Conservation (phyloP, 2,329 filamentous ascomycete genomes). For the Fusarium pseudograminearum region DNA sequence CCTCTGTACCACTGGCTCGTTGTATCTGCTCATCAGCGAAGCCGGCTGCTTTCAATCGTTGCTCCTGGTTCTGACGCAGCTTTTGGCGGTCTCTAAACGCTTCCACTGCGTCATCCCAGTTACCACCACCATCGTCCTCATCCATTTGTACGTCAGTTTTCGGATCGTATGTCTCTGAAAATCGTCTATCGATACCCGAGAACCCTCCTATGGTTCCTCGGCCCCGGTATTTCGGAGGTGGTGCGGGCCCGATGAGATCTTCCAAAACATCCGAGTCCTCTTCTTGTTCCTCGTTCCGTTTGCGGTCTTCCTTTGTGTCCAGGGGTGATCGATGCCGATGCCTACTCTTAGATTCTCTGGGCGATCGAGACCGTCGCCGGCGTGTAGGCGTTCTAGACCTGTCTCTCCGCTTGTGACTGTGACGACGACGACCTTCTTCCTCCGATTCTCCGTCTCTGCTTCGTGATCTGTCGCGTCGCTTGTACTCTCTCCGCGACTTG, state of each 20-base stretch:
- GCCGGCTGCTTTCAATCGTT: conserved; percentile 80
- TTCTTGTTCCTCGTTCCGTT: conserved; percentile 29
- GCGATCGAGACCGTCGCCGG: conserved; percentile 51
- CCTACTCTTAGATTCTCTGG: conserved; percentile 46
- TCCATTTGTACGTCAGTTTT: conserved; percentile 67
- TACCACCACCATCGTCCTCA: conserved; percentile 61
- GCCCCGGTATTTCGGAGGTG: conserved; percentile 69
- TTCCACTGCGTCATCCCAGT: conserved; percentile 86
- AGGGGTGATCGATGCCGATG: conserved; percentile 52
- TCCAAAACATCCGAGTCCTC: conserved; percentile 77
- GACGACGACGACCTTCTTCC: conserved; percentile 29
- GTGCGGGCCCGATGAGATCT: conserved; percentile 80
- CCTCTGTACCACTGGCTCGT: conserved; percentile 67
- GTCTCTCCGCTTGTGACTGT: conserved; percentile 36
- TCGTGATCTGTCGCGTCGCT: conserved; percentile 36
- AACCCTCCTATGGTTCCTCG: conserved; percentile 72
- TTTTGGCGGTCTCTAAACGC: conserved; percentile 82
- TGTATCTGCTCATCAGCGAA: conserved; percentile 81
- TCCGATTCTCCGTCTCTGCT: conserved; percentile 27
- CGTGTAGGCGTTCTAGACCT: conserved; percentile 47
- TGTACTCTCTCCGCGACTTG: conserved; percentile 32
- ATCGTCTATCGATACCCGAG: conserved; percentile 83
- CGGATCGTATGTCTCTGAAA: conserved; percentile 74
- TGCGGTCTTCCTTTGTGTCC: conserved; percentile 28
- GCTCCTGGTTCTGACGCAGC: conserved; percentile 80